Conservation (phyloP, 257 asterid genomes). For the Nicotiana sylvestris region DNA sequence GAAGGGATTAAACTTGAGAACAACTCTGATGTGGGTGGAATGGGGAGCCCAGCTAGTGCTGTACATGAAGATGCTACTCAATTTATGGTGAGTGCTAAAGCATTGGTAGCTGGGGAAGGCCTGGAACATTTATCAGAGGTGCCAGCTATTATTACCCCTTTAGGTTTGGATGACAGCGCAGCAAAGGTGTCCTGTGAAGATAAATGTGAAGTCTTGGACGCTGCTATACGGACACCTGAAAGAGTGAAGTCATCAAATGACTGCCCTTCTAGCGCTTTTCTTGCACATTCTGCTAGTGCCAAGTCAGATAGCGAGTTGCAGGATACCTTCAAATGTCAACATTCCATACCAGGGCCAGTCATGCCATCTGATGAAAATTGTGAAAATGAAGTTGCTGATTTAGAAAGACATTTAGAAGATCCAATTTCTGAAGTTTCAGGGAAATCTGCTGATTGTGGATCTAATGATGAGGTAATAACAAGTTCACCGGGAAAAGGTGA, state of each 20-base stretch:
- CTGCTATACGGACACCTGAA: slow-evolving; percentile 13
- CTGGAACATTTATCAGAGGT: slow-evolving; percentile 23
- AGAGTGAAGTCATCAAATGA: slow-evolving; percentile 22
- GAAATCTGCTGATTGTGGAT: slow-evolving; percentile 28
- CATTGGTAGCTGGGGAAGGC: slow-evolving; percentile 18
- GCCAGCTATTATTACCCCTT: slow-evolving; percentile 26
- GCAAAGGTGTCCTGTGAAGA: slow-evolving; percentile 28
- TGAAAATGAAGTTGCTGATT: slow-evolving; percentile 31
- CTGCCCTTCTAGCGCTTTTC: slow-evolving; percentile 23
- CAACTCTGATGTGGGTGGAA: slow-evolving; percentile 10
- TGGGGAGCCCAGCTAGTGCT: slow-evolving; percentile 17
- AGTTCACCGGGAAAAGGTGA: slow-evolving; percentile 29
- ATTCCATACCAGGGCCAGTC: slow-evolving; percentile 18
- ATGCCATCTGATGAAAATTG: slow-evolving; percentile 24
- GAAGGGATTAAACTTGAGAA: slow-evolving; percentile 7
- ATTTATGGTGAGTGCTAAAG: slow-evolving; percentile 22
- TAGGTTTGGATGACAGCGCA: slow-evolving; percentile 21
- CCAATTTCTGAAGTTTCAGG: slow-evolving; percentile 29
- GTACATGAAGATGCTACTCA: slow-evolving; percentile 37
- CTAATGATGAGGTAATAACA: slow-evolving; percentile 25
- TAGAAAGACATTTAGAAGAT: slow-evolving; percentile 30
- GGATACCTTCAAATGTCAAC: slow-evolving; percentile 21
- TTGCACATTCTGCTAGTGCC: slow-evolving; percentile 27
- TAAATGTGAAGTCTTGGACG: slow-evolving; percentile 25
- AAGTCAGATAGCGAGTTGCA: slow-evolving; percentile 19